phyloP scores from a whole-genome alignment of 345 rosid species.

The Hibiscus mutabilis region DNA sequence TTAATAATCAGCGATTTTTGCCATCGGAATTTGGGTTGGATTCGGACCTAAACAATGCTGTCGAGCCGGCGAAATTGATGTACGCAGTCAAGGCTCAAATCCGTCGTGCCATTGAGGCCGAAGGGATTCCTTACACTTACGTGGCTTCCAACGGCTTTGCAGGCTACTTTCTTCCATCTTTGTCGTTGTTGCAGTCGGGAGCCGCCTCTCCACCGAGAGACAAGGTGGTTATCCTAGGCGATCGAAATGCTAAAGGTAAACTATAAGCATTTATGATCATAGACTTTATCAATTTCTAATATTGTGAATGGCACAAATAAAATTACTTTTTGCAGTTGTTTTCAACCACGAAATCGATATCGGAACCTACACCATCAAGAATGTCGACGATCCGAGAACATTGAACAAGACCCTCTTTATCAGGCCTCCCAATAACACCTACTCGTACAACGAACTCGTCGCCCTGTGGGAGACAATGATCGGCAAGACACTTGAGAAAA shows the following conservation, averaged over 20 bases:
- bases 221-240: not conserved
- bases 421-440: too few relatives aligned
- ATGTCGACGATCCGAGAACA: too few relatives aligned
- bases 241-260: not conserved
- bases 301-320: too few relatives aligned
- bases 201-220: not conserved
- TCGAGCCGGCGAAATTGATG: not conserved
- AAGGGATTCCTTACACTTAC: not conserved
- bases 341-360: too few relatives aligned
- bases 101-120: not conserved
- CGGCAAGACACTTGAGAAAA: too few relatives aligned
- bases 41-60: not conserved
- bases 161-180: not conserved
- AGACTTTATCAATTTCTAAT: not conserved
- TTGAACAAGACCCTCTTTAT: too few relatives aligned
- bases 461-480: too few relatives aligned
- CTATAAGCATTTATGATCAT: not conserved
- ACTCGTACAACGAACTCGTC: too few relatives aligned
- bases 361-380: too few relatives aligned
- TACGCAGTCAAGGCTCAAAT: not conserved
- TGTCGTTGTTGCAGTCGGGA: not conserved
- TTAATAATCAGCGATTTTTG: not conserved
- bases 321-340: too few relatives aligned
- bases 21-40: not conserved
- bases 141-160: not conserved